phyloP scores from a whole-genome alignment of 2,329 filamentous ascomycete genomes.

The Trichothecium roseum region DNA sequence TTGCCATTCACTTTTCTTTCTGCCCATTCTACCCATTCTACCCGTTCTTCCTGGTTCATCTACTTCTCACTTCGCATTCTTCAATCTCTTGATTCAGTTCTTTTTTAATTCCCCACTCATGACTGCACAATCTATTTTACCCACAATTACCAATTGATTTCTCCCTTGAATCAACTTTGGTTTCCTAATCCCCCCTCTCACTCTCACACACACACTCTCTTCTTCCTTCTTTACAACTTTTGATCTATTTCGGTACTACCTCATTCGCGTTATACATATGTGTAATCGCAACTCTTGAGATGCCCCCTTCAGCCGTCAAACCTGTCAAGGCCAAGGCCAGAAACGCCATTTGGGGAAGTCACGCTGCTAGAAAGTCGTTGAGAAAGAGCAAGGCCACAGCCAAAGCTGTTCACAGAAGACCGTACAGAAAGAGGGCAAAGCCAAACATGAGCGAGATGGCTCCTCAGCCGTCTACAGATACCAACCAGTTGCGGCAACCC shows the following conservation, averaged over 20 bases:
- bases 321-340: too few species aligned
- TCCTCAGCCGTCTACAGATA: too few species aligned
- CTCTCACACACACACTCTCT: too few species aligned
- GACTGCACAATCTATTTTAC: neutral
- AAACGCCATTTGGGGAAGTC: too few species aligned
- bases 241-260: neutral
- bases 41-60: neutral
- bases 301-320: neutral
- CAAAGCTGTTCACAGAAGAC: too few species aligned
- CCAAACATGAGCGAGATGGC: too few species aligned
- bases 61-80: neutral
- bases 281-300: neutral
- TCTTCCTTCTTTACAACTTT: neutral
- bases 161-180: neutral
- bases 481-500: too few species aligned
- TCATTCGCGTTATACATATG: slow-evolving; percentile 9
- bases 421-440: too few species aligned
- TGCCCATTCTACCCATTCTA: neutral
- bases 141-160: neutral
- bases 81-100: neutral
- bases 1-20: too few species aligned
- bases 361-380: too few species aligned
- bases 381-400: too few species aligned
- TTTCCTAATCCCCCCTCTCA: neutral
- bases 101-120: neutral